Conservation (phyloP, 768 basidiomycete genomes). For the Panellus pusillus region DNA sequence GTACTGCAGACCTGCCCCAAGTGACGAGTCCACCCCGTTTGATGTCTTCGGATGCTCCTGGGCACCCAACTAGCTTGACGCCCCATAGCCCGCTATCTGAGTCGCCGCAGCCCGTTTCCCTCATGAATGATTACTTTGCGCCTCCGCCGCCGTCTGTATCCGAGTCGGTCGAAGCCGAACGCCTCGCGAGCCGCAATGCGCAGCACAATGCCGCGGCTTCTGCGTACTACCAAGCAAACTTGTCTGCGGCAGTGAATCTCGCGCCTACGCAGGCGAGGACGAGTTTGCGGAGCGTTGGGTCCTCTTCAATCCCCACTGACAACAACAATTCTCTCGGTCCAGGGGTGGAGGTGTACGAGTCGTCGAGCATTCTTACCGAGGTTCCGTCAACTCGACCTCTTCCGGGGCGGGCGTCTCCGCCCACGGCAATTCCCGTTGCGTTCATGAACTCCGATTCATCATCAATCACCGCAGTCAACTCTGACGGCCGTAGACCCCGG, state of each 20-base stretch:
- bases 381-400: background rate
- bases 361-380: slow-evolving; percentile 13
- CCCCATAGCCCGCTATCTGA: slow-evolving; percentile 17
- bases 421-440: background rate
- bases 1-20: slow-evolving; percentile 2
- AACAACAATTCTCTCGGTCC: background rate
- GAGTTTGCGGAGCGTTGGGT: slow-evolving; percentile 4
- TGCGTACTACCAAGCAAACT: slow-evolving; percentile 31
- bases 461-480: slow-evolving; percentile 14
- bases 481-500: background rate
- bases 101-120: slow-evolving; percentile 18
- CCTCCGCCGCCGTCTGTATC: slow-evolving; percentile 32
- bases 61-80: slow-evolving; percentile 17
- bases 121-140: slow-evolving; percentile 24
- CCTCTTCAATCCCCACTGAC: background rate
- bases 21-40: slow-evolving; percentile 9
- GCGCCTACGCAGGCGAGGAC: slow-evolving; percentile 1
- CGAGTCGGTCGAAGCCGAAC: slow-evolving; percentile 41
- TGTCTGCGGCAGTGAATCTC: slow-evolving; percentile 2
- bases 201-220: slow-evolving; percentile 39
- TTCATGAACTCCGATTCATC: slow-evolving; percentile 14
- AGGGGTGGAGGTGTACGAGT: slow-evolving; percentile 13
- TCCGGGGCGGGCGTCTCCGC: background rate
- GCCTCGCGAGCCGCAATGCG: slow-evolving; percentile 42
- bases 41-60: slow-evolving; percentile 7